Base-by-base conservation (phyloP, 2,329 filamentous ascomycete genomes). In the Fusarium keratoplasticum region DNA sequence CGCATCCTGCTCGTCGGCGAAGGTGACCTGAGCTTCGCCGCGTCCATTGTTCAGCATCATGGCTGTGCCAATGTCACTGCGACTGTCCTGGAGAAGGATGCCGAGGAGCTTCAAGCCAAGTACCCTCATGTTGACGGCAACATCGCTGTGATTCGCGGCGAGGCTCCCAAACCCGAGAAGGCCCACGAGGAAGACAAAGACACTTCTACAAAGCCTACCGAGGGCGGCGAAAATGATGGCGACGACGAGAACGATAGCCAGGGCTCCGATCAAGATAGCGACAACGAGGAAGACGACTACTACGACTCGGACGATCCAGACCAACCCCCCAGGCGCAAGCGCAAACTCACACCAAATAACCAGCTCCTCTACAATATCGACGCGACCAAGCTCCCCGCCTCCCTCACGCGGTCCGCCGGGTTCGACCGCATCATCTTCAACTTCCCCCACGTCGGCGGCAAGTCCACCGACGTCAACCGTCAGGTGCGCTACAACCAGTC, bases 391-490 rank as follows among this genome's bases (percentile, higher is more conserved):
- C 87, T 93, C 80, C 86, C 86, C 31, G 81, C 86, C 35, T 77
- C 79, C n/a, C 87, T 87, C 77, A 73, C 78, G 70, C 81, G 80
- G 44, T 82, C 82, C 47, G 25, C 25, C 31, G 75, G 80, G 70
- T 95, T 93, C 87, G 92, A 97, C 82, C 89, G 91, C 66, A 92
- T 98, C 71, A 87, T 96, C 75, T 99, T 98, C 90, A 98, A 98
- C 87, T 99, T 99, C 83, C 96, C 96, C 38, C 96, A 99, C 85
- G 93, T 97, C 5, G 96, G 96, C 73, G 96, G 96, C 54, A 92
- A 97, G 78, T 93, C 91, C 74, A 98, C 93, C 76, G 95, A 98
- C 84, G 93, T 98, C 65, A 98, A 98, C 85, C 89, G 96, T 38
- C 96, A 99, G 84, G 95, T 98, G 16, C 91, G 96, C 66, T 91